Evolutionary conservation across 768 basidiomycete genomes (phyloP).

Genomic region (Boletus vermiculosoides): DNA sequence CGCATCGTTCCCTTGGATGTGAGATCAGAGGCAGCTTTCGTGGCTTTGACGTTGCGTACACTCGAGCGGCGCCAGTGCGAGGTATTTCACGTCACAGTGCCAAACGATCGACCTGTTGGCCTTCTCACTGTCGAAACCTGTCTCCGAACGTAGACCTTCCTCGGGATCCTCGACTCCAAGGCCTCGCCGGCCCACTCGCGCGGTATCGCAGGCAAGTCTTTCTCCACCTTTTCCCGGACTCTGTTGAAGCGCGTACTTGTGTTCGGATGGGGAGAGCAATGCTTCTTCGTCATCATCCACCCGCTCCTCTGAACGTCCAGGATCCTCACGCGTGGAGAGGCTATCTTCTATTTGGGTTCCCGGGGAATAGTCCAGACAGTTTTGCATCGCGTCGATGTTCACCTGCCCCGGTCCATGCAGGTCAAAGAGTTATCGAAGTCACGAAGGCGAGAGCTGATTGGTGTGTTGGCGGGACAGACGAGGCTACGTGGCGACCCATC

Average conservation of each 20-base stretch:
- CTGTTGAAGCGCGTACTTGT: slow-evolving; percentile 18
- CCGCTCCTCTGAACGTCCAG: slow-evolving; percentile 18
- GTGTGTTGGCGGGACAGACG: slow-evolving; percentile 25
- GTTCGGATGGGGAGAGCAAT: slow-evolving; percentile 25
- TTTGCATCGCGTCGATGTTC: slow-evolving; percentile 26
- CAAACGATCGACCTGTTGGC: no score
- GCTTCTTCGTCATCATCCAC: slow-evolving; percentile 28
- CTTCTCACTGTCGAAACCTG: no score
- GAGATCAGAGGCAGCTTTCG: neutral
- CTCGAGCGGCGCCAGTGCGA: no score
- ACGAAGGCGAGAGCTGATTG: slow-evolving; percentile 19
- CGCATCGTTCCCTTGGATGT: no score
- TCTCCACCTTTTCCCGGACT: slow-evolving; percentile 11
- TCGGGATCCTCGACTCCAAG: no score
- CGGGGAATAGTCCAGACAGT: slow-evolving; percentile 25
- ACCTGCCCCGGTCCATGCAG: slow-evolving; percentile 26
- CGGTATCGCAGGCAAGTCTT: slow-evolving; percentile 16
- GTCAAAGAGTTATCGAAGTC: slow-evolving; percentile 33
- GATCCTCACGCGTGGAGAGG: slow-evolving; percentile 9
- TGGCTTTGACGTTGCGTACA: slow-evolving; percentile 15
- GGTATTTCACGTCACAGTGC: no score
- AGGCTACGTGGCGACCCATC: slow-evolving; percentile 18
- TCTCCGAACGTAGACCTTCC: no score
- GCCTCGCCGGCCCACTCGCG: neutral
- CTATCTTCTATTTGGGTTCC: neutral